Base-by-base conservation (phyloP, 2,329 filamentous ascomycete genomes). In the Coleophoma cylindrospora region DNA sequence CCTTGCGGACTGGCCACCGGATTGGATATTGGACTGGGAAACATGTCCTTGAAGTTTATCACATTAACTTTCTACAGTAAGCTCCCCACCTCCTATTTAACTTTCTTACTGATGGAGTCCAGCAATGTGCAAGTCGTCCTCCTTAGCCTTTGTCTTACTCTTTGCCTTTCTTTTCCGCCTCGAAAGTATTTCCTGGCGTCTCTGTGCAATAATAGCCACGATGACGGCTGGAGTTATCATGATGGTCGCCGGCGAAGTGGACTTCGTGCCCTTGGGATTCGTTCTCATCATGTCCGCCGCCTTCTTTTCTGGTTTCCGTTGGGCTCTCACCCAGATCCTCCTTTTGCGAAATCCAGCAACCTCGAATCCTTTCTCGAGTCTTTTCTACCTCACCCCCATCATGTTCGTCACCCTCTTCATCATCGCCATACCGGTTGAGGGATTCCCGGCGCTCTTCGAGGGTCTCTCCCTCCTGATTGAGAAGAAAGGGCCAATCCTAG, bases 91-190 rank as follows among this genome's bases (percentile, higher is more conserved):
- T 37, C 27, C 17, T 36, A 34, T 22, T 37, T 12, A 1, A 19
- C 10, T 33, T n/a, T 17, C 33, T 13, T 13, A 17, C 57, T 60
- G 52, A 62, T 44, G 7, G 13, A 12, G 22, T 19, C 17, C 55
- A 86, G 83, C 94, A 52, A 97, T 99, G 94, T 97, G 94, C 73
- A 99, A 99, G 78, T 97, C 92, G 6, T 96, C 91, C 10, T 89
- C 92, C 14, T 80, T 99, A 19, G 91, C 89, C 41, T 99, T 97
- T 65, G 94, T 99, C 49, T 84, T 99, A 19, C 69, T 96, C 45
- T 99, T 99, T 66, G 94, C 94, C 55, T 96, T 99, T 64, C 67
- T 95, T 44, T 97, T 99, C 74, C 84, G 88, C 48, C 83, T 99
- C 47, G 94, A 99, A 70, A 81, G 81, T 11, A 90, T 89, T 0